A percentile compares a stretch with the other conserved stretches of the same genome.
Evolutionary conservation across 345 rosid genomes (phyloP).

Genomic region (Hibiscus mutabilis): DNA sequence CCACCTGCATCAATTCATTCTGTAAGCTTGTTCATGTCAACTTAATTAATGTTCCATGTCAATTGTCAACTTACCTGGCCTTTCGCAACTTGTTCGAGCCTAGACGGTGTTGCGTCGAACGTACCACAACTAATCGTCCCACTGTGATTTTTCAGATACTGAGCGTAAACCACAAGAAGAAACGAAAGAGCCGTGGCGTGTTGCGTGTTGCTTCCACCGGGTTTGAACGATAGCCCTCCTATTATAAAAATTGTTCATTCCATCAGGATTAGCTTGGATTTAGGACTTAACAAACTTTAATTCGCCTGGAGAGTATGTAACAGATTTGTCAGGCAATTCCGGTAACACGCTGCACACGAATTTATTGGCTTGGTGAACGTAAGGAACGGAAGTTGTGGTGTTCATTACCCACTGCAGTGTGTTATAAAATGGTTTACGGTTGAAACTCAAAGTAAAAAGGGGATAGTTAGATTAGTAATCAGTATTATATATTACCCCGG

Average conservation of each 20-base stretch:
- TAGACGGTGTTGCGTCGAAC: conserved; percentile 20
- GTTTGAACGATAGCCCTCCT: conserved; percentile 49
- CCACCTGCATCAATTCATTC: conserved; percentile 21
- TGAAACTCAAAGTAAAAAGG: conserved; percentile 8
- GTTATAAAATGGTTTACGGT: not conserved
- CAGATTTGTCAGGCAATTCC: conserved; percentile 34
- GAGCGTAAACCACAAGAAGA: conserved; percentile 45
- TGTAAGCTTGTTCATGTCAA: not conserved
- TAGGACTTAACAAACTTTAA: not conserved
- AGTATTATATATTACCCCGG: conserved; percentile 34
- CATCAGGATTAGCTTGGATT: not conserved
- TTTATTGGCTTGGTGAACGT: conserved; percentile 23
- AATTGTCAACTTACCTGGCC: conserved; percentile 36
- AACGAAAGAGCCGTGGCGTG: conserved; percentile 38
- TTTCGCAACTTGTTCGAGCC: conserved; percentile 31
- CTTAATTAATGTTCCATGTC: not conserved
- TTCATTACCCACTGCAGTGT: conserved; percentile 21
- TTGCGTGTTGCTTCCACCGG: conserved; percentile 52
- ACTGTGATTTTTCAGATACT: conserved; percentile 17
- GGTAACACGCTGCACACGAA: conserved; percentile 46
- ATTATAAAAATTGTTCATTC: not conserved
- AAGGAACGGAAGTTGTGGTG: conserved; percentile 6
- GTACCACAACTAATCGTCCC: conserved; percentile 26
- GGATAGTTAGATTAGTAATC: conserved; percentile 4
- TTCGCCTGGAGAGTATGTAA: conserved; percentile 32